These are phyloP conservation scores for Mercurialis annua DNA, from an alignment of 345 rosid species.

Conservation along the genomic window DNA sequence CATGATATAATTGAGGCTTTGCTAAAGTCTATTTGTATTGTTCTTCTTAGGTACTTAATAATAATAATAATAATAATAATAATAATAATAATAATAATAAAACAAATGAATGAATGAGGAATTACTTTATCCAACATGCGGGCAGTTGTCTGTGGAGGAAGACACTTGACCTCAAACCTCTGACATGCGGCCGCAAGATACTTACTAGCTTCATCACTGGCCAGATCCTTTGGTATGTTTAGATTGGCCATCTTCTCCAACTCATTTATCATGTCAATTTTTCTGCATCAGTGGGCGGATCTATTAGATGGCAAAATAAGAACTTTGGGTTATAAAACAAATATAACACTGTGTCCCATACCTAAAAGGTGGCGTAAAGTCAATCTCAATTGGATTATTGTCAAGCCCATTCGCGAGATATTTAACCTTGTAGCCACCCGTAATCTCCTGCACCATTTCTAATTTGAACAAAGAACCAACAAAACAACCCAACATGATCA, in stretches of 20 bases:
- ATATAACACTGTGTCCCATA: constrained; percentile 16
- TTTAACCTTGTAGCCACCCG: constrained; percentile 83
- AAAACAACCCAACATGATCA: not conserved
- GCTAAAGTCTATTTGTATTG: too few relatives aligned
- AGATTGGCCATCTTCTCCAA: constrained; percentile 85
- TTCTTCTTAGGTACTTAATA: too few relatives aligned
- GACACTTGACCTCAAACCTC: constrained; percentile 78
- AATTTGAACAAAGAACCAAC: constrained; percentile 13
- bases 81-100: too few relatives aligned
- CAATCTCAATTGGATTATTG: constrained; percentile 84
- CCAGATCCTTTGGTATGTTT: constrained; percentile 75
- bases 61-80: too few relatives aligned
- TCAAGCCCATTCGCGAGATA: constrained; percentile 88
- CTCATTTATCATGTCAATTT: constrained; percentile 86
- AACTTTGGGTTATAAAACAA: not conserved
- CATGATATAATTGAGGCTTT: too few relatives aligned
- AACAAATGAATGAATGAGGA: too few relatives aligned
- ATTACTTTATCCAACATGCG: constrained; percentile 86
- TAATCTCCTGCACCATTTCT: constrained; percentile 90
- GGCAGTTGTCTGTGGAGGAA: constrained; percentile 87
- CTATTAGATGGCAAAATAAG: not conserved
- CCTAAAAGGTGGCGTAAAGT: constrained; percentile 98
- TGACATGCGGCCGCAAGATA: constrained; percentile 66
- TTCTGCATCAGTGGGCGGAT: constrained; percentile 41
- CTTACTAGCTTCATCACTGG: constrained; percentile 77